A percentile compares a stretch with the other conserved stretches of the same genome.
Evolutionary conservation across 306 rosid genomes (phyloP).

Genomic region (Trifolium subterraneum): DNA sequence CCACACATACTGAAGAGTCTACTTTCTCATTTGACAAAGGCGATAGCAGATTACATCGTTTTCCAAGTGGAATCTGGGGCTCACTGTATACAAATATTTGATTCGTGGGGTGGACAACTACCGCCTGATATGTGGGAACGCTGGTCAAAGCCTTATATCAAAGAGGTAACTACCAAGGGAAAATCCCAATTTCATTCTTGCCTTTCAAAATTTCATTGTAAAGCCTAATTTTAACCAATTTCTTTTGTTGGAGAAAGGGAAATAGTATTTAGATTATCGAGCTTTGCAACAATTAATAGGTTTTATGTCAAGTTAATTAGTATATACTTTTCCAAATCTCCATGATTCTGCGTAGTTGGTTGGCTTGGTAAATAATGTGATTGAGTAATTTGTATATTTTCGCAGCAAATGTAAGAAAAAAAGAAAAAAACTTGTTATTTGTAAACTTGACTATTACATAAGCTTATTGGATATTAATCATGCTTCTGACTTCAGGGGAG

Average conservation of each 20-base stretch:
- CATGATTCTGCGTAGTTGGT: constrained; percentile 24
- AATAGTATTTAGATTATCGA: constrained; percentile 17
- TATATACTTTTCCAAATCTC: constrained; percentile 18
- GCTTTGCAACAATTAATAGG: background rate
- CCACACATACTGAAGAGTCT: constrained; percentile 83
- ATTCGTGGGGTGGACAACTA: constrained; percentile 99
- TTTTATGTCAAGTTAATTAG: constrained; percentile 35
- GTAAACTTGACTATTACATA: constrained; percentile 21
- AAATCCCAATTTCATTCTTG: constrained; percentile 7
- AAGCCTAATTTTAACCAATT: constrained; percentile 9
- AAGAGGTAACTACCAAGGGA: constrained; percentile 65
- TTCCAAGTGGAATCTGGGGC: constrained; percentile 96
- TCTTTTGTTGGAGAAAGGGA: constrained; percentile 25
- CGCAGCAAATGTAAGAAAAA: background rate
- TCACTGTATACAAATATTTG: constrained; percentile 96
- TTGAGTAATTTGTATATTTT: background rate
- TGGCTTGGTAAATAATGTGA: constrained; percentile 14
- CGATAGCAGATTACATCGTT: constrained; percentile 83
- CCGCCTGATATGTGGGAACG: constrained; percentile 93
- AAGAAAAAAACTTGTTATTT: background rate
- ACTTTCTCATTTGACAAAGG: constrained; percentile 84
- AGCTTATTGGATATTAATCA: constrained; percentile 22
- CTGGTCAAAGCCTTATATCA: constrained; percentile 96
- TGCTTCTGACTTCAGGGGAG: constrained; percentile 22
- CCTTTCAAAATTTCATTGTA: constrained; percentile 13